A percentile compares a stretch with the other conserved stretches of the same genome.
Conservation (phyloP, 208 protist species). For the Trypanosoma caninum region DNA sequence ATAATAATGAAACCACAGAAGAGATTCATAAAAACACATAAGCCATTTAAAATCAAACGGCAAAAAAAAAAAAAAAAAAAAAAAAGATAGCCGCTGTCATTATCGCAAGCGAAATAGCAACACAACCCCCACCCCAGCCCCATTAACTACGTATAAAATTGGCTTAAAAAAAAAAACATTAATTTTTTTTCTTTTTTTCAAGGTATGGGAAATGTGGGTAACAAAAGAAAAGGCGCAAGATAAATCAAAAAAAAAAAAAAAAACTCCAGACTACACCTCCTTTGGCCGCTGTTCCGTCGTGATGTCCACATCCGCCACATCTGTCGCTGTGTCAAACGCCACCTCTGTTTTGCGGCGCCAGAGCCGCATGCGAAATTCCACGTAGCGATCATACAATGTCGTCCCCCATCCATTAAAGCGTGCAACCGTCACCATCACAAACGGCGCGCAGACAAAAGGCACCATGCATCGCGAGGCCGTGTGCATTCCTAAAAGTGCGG, state of each 20-base stretch:
- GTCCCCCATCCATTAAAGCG: conserved; percentile 53
- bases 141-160: too few species aligned
- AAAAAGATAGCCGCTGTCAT: too few species aligned
- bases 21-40: too few species aligned
- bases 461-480: conserved; percentile 76
- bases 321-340: conserved; percentile 68
- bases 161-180: too few species aligned
- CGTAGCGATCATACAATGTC: conserved; percentile 80
- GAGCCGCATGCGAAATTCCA: conserved; percentile 66
- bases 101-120: too few species aligned
- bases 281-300: conserved; percentile 29
- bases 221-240: not conserved
- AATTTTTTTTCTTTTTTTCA: too few species aligned
- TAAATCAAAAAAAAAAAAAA: not conserved
- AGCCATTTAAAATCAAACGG: too few species aligned
- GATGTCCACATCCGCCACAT: conserved; percentile 60
- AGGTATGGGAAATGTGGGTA: too few species aligned
- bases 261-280: not conserved
- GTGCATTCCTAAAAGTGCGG: conserved; percentile 74
- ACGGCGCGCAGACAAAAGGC: conserved; percentile 83
- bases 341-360: conserved; percentile 74
- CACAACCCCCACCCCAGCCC: too few species aligned
- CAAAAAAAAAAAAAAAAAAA: too few species aligned
- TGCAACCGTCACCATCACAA: conserved; percentile 51
- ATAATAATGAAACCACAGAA: too few species aligned